A percentile compares a stretch with the other conserved stretches of the same genome.
These are phyloP conservation scores for Trypanosoma scelopori DNA, from an alignment of 208 protist genomes.

Conservation along the genomic window DNA sequence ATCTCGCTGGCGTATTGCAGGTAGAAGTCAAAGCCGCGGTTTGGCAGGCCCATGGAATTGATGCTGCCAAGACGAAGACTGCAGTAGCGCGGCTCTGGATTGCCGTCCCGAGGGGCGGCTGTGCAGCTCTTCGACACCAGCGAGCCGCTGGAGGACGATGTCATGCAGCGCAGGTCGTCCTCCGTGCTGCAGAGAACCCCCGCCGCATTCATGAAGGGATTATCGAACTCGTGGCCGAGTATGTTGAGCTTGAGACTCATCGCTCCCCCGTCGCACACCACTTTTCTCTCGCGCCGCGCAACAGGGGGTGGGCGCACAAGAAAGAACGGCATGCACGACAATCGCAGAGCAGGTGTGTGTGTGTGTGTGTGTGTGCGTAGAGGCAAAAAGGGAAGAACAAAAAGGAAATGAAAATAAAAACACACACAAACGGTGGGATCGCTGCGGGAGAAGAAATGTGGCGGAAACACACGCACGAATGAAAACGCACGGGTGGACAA, in stretches of 20 bases:
- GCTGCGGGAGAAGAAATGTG: no score
- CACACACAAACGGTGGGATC: no score
- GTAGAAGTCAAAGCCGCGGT: conserved; percentile 86
- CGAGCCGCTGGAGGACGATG: conserved; percentile 57
- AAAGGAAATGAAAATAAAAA: no score
- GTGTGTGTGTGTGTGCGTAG: no score
- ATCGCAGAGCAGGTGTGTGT: no score
- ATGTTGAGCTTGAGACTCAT: conserved; percentile 76
- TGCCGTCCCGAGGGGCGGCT: conserved; percentile 55
- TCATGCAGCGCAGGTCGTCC: conserved; percentile 63
- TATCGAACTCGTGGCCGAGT: conserved; percentile 58
- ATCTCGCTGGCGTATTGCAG: conserved; percentile 25
- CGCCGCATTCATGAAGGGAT: conserved; percentile 90
- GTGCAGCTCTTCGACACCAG: conserved; percentile 90
- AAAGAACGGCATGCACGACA: no score
- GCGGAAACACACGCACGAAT: no score
- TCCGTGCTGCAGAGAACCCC: conserved; percentile 75
- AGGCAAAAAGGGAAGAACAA: no score
- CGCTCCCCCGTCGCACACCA: neutral
- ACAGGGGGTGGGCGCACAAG: no score
- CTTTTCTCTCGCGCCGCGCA: no score
- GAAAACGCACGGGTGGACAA: no score
- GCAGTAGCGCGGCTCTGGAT: conserved; percentile 81
- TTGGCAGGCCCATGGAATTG: conserved; percentile 90
- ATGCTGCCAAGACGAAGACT: conserved; percentile 74